Base-by-base conservation (phyloP, 495 filamentous ascomycete species). In the Darksidea phi region DNA sequence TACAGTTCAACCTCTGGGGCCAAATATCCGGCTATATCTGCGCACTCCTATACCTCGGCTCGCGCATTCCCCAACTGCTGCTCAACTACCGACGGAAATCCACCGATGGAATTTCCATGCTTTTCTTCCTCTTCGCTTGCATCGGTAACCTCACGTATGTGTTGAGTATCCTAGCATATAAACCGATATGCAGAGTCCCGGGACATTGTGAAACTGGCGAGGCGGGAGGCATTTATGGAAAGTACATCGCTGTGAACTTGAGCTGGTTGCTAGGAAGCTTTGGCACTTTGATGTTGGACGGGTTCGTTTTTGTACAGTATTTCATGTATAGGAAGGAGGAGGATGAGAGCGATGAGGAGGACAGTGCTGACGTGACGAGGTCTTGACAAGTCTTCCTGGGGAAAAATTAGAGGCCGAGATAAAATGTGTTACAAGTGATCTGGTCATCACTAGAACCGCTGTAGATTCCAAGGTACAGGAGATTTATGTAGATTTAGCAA, bases 61-160 rank as follows among this genome's bases (percentile, higher is more conserved):
- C 86, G 0, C 84, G 94, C 6, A 69, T 97, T 10, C 94, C 94
- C 0, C 94, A 98, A 73, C 78, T 98, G 7, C 76, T 96, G 4
- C 82, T 97, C 28, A 98, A 98, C 70, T 93, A 87, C 74, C 81
- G 86, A 1, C 85, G 94, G 38, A 96, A 94, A 73, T 88, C 84
- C 26, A 96, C 91, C 1, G 92, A 96, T 28, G 94, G 93, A 1
- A 84, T 98, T 5, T 91, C 88, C 18, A 79, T 96, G 66, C 78
- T 98, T 0, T 98, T 98, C 77, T 98, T 98, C 76, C 76, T 97
- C 17, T 98, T 98, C 70, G 94, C 93, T 7, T 96, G 91, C 71
- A 81, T 97, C 20, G 94, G 94, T 2, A 98, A 98, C 68, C 66
- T 93, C 54, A 96, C 93, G 0, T 98, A 95, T 68, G 91, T 97